Evolutionary conservation across 345 rosid genomes (phyloP).

Genomic region (Camelina neglecta): DNA sequence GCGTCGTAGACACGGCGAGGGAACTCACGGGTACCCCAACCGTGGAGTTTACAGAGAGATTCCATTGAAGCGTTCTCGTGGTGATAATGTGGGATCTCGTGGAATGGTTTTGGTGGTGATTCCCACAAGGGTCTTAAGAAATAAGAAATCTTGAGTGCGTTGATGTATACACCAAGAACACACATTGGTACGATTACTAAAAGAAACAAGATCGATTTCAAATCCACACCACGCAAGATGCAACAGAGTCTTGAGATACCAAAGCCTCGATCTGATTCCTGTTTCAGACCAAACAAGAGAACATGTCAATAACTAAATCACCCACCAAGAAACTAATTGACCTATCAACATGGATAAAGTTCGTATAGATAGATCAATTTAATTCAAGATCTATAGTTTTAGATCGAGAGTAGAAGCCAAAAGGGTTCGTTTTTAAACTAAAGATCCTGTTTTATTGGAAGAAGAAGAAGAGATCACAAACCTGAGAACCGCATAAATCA

Average conservation of each 20-base stretch:
- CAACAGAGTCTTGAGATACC: conserved; percentile 89
- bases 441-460: conserved; percentile 20
- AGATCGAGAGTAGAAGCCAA: conserved; percentile 26
- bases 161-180: conserved; percentile 60
- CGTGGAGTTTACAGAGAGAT: conserved; percentile 80
- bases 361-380: neutral
- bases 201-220: conserved; percentile 67
- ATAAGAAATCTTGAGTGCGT: conserved; percentile 81
- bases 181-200: conserved; percentile 74
- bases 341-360: neutral
- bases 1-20: conserved; percentile 91
- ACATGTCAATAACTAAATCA: conserved; percentile 15
- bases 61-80: conserved; percentile 84
- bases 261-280: conserved; percentile 77
- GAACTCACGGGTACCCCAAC: conserved; percentile 83
- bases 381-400: conserved; percentile 19
- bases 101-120: conserved; percentile 80
- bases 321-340: neutral
- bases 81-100: conserved; percentile 78
- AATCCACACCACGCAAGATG: conserved; percentile 81
- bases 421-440: neutral
- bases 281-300: conserved; percentile 27
- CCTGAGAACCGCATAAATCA: conserved; percentile 87
- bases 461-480: conserved; percentile 31
- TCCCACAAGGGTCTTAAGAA: conserved; percentile 89